Evolutionary conservation across 495 filamentous ascomycete species (phyloP).

Genomic region (Penicillium robsamsonii): DNA sequence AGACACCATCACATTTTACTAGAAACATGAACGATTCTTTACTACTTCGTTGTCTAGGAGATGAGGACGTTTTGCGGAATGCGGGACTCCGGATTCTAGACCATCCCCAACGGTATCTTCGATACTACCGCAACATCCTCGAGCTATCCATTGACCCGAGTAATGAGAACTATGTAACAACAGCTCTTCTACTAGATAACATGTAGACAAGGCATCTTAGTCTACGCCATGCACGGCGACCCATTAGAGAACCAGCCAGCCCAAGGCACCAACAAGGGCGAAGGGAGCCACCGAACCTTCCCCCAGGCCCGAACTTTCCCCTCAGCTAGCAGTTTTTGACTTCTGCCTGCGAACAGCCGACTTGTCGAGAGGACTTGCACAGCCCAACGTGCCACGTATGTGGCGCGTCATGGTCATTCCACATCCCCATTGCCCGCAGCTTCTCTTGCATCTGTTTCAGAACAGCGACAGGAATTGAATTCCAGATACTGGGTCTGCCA

Average conservation of each 20-base stretch:
- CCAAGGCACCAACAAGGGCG: background rate
- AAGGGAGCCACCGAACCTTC: background rate
- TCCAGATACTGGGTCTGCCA: constrained; percentile 3
- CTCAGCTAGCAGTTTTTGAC: background rate
- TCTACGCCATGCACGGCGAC: background rate
- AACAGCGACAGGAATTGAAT: background rate
- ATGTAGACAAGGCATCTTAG: background rate
- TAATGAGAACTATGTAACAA: background rate
- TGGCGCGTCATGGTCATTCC: background rate
- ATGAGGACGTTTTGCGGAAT: background rate
- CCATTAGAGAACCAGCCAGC: background rate
- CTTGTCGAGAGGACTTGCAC: background rate
- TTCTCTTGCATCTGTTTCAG: background rate
- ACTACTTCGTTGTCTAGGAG: background rate
- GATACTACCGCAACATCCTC: constrained; percentile 2
- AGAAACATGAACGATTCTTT: background rate
- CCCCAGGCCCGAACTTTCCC: background rate
- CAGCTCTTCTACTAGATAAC: background rate
- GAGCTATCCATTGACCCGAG: background rate
- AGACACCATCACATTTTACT: constrained; percentile 6
- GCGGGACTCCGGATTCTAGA: background rate
- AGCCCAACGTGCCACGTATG: background rate
- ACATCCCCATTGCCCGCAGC: background rate
- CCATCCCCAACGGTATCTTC: constrained; percentile 2
- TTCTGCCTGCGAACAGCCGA: background rate